These are phyloP conservation scores for Hippophae gyantsensis DNA, from an alignment of 306 rosid genomes.

Conservation along the genomic window DNA sequence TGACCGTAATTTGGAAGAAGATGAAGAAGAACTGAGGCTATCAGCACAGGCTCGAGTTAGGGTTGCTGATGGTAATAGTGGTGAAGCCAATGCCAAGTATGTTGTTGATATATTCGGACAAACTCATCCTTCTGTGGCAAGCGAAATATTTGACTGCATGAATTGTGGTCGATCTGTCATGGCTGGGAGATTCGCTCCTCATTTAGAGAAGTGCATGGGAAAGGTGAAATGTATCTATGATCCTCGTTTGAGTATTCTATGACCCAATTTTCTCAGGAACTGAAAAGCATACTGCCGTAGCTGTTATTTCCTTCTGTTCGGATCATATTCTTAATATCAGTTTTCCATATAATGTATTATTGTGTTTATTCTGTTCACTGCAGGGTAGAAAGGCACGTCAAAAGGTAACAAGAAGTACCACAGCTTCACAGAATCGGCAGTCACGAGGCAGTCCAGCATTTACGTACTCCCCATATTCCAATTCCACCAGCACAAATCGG, in stretches of 20 bases:
- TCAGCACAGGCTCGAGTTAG: slow-evolving; percentile 82
- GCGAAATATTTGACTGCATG: slow-evolving; percentile 80
- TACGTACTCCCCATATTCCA: slow-evolving; percentile 48
- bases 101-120: slow-evolving; percentile 93
- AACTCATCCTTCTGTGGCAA: slow-evolving; percentile 82
- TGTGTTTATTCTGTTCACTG: neutral
- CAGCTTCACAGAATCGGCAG: slow-evolving; percentile 63
- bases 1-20: slow-evolving; percentile 87
- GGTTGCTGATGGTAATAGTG: slow-evolving; percentile 73
- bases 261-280: neutral
- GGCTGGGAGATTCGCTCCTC: slow-evolving; percentile 99
- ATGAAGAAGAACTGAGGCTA: slow-evolving; percentile 85
- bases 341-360: neutral
- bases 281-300: neutral
- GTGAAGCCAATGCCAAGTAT: slow-evolving; percentile 72
- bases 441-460: slow-evolving; percentile 61
- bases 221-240: slow-evolving; percentile 42
- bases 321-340: neutral
- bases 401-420: slow-evolving; percentile 86
- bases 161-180: slow-evolving; percentile 68
- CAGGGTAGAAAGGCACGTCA: slow-evolving; percentile 98
- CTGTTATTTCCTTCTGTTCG: neutral
- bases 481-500: slow-evolving; percentile 43
- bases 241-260: neutral
- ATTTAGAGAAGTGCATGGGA: slow-evolving; percentile 98